A percentile compares a stretch with the other conserved stretches of the same genome.
These are phyloP conservation scores for Nigrospora sphaerica DNA, from an alignment of 2,329 filamentous ascomycete species.

Conservation along the genomic window DNA sequence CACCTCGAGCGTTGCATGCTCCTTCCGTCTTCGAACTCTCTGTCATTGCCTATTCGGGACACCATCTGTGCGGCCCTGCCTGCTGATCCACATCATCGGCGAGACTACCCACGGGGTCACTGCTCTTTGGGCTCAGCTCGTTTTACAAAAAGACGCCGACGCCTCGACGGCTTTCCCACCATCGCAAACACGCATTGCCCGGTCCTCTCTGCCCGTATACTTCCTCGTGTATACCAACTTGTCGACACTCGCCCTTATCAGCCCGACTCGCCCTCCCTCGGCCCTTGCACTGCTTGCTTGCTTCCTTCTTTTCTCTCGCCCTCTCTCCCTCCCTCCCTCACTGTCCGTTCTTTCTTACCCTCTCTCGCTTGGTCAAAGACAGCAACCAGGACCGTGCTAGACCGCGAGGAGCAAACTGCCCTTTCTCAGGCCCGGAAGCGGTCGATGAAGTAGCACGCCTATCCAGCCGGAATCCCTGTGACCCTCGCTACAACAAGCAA, in stretches of 20 bases:
- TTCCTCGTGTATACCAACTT: no score
- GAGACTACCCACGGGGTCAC: conserved; percentile 6
- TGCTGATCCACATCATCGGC: conserved; percentile 13
- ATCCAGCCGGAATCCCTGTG: not conserved
- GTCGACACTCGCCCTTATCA: no score
- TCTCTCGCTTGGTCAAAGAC: no score
- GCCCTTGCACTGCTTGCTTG: no score
- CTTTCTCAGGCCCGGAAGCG: not conserved
- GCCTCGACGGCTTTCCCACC: not conserved
- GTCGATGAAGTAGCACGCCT: not conserved
- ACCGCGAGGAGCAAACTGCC: no score
- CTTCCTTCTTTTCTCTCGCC: no score
- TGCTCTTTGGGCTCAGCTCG: conserved; percentile 1
- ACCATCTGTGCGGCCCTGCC: conserved; percentile 23
- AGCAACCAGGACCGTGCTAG: no score
- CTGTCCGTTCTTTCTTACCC: no score
- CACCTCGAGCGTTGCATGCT: conserved; percentile 6
- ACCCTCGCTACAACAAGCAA: not conserved
- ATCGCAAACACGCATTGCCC: no score
- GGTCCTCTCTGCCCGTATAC: no score
- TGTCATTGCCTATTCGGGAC: conserved; percentile 32
- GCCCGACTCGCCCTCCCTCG: no score
- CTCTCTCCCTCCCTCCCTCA: no score
- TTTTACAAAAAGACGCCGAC: conserved; percentile 7
- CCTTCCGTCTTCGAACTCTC: conserved; percentile 19